Percentiles rank a stretch among this genome's conserved stretches.
Conservation (phyloP, 768 basidiomycete species). For the Lactarius psammicola region DNA sequence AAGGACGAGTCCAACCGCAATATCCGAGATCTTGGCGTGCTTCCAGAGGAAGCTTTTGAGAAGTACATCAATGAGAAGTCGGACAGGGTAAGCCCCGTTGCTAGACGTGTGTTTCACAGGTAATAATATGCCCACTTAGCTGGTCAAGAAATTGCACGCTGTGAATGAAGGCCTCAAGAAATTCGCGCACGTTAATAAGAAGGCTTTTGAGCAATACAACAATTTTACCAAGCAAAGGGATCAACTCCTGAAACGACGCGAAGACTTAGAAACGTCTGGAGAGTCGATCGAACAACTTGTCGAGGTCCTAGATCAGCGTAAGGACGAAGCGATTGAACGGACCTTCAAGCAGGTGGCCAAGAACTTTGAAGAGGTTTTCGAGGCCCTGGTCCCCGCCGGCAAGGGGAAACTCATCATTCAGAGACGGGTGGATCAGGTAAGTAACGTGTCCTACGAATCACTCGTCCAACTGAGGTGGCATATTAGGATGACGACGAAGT, state of each 20-base stretch:
- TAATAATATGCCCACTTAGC: constrained; percentile 43
- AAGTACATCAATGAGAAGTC: constrained; percentile 88
- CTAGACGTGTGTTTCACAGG: neutral
- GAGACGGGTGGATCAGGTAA: constrained; percentile 79
- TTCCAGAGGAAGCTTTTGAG: constrained; percentile 96
- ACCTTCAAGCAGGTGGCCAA: constrained; percentile 98
- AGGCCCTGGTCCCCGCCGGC: constrained; percentile 92
- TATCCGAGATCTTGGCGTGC: constrained; percentile 92
- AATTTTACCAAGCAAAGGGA: constrained; percentile 98
- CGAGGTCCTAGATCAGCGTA: constrained; percentile 89
- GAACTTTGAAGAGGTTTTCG: constrained; percentile 97
- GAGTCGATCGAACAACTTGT: constrained; percentile 90
- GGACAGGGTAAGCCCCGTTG: constrained; percentile 63
- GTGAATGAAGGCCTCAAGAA: constrained; percentile 94
- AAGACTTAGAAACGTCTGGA: constrained; percentile 89
- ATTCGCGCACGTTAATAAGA: constrained; percentile 98
- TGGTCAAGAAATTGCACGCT: constrained; percentile 88
- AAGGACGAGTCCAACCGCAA: constrained; percentile 95
- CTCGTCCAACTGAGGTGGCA: neutral
- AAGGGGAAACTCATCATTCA: constrained; percentile 91
- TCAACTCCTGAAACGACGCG: constrained; percentile 78
- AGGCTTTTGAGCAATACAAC: constrained; percentile 97
- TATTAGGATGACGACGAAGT: constrained; percentile 67
- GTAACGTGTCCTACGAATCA: constrained; percentile 21
- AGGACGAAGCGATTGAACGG: constrained; percentile 97